Base-by-base conservation (phyloP, 345 rosid genomes). In the Crucihimalaya himalaica region DNA sequence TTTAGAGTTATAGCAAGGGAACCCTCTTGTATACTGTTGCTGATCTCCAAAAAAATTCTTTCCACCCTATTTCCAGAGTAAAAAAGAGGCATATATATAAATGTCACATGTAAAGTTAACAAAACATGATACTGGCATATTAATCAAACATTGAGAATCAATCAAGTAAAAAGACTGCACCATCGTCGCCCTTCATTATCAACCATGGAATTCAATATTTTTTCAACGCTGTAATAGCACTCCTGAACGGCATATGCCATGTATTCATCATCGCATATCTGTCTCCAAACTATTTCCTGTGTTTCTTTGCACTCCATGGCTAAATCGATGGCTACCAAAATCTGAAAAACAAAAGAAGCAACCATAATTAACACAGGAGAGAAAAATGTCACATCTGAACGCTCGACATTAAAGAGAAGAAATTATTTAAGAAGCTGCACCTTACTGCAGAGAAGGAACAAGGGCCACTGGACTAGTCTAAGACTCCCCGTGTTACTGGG, bases 361-460 rank as follows among this genome's bases (percentile, higher is more conserved):
- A 58, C 32, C 50, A 71, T 37, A 28, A 11, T 47, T 34, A 25
- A 20, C 72, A 60, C 46, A 70, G 15, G 48, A 50, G 68, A 76
- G 56, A 67, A 75, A 27, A 70, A 70, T 21, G 51, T 60, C 73
- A 16, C 32, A 57, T 23, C 29, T 27, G 27, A 45, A 46, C 63
- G 42, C 16, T 21, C 14, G 47, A 61, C 52, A 31, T 53, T 43
- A 31, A 50, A 51, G 35, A 32, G 52, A 21, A 32, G 68, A 51
- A 54, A 68, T 64, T 25, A 70, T 53, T 55, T 39, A 74, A 77
- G 60, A 66, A 67, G 63, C 34, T 63, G 39, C 51, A 95, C 99
- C 97, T 95, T 95, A 77, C 97, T 95, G 81, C 99, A 92, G 39
- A 95, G 85, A 78, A 95, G 96, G 85, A 95, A 95, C 86, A 95